Conservation (phyloP, 192 early-diverging fungal species). For the Backusella luteola region DNA sequence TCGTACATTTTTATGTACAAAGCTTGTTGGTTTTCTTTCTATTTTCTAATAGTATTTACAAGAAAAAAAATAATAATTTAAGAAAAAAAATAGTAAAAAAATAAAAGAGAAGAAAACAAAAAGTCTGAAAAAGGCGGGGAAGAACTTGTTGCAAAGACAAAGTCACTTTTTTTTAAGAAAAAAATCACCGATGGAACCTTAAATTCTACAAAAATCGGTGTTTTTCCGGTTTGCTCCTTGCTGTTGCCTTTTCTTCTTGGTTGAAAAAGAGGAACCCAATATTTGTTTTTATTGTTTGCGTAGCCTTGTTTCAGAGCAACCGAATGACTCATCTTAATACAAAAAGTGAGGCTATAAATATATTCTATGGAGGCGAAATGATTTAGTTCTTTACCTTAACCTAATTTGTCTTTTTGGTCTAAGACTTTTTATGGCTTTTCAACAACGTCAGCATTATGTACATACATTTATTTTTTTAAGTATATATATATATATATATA, state of each 20-base stretch:
- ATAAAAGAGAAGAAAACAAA: background rate
- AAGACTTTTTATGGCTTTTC: background rate
- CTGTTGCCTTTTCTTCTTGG: background rate
- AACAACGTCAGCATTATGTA: background rate
- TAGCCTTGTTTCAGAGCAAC: background rate
- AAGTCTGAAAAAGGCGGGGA: background rate
- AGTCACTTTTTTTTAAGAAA: background rate
- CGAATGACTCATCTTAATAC: background rate
- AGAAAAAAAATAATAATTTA: background rate
- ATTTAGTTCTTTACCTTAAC: background rate
- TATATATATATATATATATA: background rate
- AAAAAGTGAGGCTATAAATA: background rate
- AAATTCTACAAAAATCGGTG: background rate
- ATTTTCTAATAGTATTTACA: slow-evolving; percentile 5
- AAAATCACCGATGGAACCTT: background rate
- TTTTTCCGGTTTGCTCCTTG: slow-evolving; percentile 4
- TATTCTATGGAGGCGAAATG: background rate
- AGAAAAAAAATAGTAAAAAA: background rate
- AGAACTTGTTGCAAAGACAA: background rate
- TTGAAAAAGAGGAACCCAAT: background rate
- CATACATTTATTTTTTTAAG: background rate
- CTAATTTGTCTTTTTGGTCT: background rate
- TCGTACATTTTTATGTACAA: slow-evolving; percentile 9
- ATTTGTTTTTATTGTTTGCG: background rate
- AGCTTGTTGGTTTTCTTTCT: background rate